Percentiles rank a stretch among this genome's conserved stretches.
phyloP scores from a whole-genome alignment of 306 rosid genomes.

The Cucumis cinereus region DNA sequence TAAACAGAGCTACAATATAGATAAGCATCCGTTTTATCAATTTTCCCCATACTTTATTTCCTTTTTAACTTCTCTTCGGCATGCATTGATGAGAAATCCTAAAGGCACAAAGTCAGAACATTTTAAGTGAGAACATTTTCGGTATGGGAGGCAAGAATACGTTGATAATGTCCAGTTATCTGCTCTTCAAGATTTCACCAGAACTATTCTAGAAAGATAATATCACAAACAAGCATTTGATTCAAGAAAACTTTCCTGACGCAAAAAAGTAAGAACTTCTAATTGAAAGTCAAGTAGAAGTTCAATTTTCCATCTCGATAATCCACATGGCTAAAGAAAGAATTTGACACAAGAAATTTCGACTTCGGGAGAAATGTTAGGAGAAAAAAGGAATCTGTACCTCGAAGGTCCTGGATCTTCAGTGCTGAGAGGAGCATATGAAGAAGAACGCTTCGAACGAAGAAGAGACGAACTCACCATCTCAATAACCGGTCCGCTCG shows the following conservation, averaged over 20 bases:
- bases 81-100: neutral
- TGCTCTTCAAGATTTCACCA: neutral
- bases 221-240: neutral
- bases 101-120: neutral
- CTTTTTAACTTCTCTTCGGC: neutral
- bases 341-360: neutral
- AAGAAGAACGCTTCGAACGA: conserved; percentile 42
- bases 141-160: neutral
- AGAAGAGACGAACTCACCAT: conserved; percentile 52
- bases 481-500: conserved; percentile 59
- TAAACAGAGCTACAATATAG: neutral
- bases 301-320: neutral
- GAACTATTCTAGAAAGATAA: neutral
- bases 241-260: neutral
- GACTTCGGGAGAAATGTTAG: neutral
- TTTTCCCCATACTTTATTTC: neutral
- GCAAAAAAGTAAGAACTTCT: neutral
- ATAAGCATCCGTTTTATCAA: neutral
- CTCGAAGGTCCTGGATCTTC: conserved; percentile 57
- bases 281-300: neutral
- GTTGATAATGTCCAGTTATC: neutral
- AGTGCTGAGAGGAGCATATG: conserved; percentile 59
- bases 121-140: too few relatives aligned
- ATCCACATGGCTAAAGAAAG: neutral
- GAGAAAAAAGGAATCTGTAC: neutral